Percentiles rank a stretch among this genome's conserved stretches.
Conservation (phyloP, 371 early-diverging fungal species). For the Zopfochytrium polystomum region DNA sequence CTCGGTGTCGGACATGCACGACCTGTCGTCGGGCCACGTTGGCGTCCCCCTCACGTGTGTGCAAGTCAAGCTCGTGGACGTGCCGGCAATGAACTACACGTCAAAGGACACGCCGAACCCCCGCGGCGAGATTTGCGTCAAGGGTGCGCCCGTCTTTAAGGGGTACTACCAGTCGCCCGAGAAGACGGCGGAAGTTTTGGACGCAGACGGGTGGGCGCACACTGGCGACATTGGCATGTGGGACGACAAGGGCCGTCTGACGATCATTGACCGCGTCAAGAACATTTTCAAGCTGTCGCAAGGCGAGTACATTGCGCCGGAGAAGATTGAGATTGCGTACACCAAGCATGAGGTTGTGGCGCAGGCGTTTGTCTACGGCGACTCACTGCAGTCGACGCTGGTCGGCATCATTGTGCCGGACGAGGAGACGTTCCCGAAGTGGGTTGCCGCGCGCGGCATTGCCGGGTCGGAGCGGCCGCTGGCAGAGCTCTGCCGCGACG, state of each 20-base stretch:
- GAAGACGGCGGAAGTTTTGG: constrained; percentile 48
- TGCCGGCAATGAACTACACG: constrained; percentile 37
- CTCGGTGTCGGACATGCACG: constrained; percentile 26
- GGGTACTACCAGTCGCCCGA: constrained; percentile 74
- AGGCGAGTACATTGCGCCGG: constrained; percentile 95
- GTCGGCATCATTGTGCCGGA: constrained; percentile 72
- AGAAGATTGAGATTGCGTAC: constrained; percentile 93
- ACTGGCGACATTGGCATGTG: constrained; percentile 93
- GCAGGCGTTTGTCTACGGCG: constrained; percentile 84
- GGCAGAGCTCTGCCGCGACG: constrained; percentile 18
- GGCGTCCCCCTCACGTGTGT: constrained; percentile 51
- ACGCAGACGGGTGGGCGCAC: constrained; percentile 80
- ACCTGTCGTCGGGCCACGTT: constrained; percentile 43
- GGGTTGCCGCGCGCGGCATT: neutral
- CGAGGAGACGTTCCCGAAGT: constrained; percentile 39
- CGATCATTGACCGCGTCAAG: constrained; percentile 82
- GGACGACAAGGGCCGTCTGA: constrained; percentile 63
- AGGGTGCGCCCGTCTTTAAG: constrained; percentile 74
- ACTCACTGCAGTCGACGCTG: constrained; percentile 60
- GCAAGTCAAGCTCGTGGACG: constrained; percentile 50
- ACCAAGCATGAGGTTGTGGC: constrained; percentile 67
- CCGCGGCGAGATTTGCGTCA: constrained; percentile 85
- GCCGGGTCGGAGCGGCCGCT: neutral
- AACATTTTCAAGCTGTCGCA: constrained; percentile 78
- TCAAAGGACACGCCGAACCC: constrained; percentile 62